Evolutionary conservation across 1,284 basidiomycete species (phyloP).

Genomic region (Anthracocystis panici-leucophaei): DNA sequence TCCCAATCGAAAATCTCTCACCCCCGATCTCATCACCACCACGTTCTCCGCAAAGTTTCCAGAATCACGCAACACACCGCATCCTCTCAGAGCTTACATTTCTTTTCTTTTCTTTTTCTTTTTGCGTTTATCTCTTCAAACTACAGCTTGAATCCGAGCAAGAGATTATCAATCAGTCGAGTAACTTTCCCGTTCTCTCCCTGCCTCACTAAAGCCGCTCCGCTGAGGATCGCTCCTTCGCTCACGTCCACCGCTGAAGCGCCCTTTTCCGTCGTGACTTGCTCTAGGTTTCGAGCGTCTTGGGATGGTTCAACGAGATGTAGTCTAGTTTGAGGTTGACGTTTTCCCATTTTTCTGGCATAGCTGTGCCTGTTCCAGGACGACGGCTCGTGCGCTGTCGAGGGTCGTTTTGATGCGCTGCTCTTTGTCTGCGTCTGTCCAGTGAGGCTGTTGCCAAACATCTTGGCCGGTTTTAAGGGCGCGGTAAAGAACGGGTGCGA

Average conservation of each 20-base stretch:
- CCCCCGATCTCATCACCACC: no score
- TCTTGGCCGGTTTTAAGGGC: conserved; percentile 76
- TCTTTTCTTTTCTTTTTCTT: no score
- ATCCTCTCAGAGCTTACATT: no score
- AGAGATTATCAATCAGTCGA: conserved; percentile 90
- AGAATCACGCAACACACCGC: no score
- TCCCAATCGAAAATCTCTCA: no score
- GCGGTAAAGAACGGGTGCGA: conserved; percentile 80
- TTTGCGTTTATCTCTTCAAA: not conserved
- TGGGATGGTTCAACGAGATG: conserved; percentile 85
- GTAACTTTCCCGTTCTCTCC: conserved; percentile 75
- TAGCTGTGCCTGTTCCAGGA: conserved; percentile 25
- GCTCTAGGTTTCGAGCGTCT: conserved; percentile 74
- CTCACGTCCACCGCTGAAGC: conserved; percentile 57
- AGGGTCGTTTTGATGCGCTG: conserved; percentile 50
- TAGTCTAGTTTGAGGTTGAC: conserved; percentile 80
- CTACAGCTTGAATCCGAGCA: conserved; percentile 75
- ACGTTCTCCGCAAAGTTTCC: no score
- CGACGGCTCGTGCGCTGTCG: conserved; percentile 39
- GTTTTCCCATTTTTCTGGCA: conserved; percentile 11
- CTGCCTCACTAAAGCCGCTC: conserved; percentile 81
- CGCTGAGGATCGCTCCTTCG: conserved; percentile 81
- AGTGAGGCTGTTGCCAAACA: conserved; percentile 39
- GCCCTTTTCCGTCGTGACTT: conserved; percentile 70
- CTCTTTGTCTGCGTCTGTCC: conserved; percentile 15